phyloP scores from a whole-genome alignment of 2,329 filamentous ascomycete genomes.

The Emmonsia crescens region DNA sequence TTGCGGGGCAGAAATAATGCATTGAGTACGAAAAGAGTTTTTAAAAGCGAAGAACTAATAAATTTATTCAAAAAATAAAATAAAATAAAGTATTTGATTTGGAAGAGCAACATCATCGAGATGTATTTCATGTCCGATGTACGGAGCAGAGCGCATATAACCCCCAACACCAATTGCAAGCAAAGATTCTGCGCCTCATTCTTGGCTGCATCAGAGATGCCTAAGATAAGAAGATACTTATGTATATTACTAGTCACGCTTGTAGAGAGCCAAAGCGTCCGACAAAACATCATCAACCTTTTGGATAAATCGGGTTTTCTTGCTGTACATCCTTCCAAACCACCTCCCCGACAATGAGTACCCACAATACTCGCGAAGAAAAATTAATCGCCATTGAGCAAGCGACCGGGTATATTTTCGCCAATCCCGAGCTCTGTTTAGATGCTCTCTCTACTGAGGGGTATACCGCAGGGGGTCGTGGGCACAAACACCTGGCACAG shows the following conservation, averaged over 20 bases:
- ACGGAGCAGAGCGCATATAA: no score
- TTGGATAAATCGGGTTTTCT: no score
- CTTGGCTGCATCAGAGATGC: neutral
- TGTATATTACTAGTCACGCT: no score
- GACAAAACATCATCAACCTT: no score
- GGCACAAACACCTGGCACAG: conserved; percentile 6
- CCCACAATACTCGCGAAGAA: neutral
- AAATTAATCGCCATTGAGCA: neutral
- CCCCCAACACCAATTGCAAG: neutral
- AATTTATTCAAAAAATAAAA: no score
- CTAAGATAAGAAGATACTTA: no score
- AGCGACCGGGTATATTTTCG: conserved; percentile 1
- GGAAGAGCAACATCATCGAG: no score
- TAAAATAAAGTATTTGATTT: no score
- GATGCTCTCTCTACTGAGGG: neutral
- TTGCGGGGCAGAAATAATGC: neutral
- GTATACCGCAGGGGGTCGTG: neutral
- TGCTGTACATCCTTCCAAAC: neutral
- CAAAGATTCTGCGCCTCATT: neutral
- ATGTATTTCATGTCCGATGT: no score
- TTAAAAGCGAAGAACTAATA: no score
- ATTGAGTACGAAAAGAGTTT: no score
- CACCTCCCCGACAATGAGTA: neutral
- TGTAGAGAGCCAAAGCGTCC: no score
- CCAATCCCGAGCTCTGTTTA: neutral